These are phyloP conservation scores for Tolypocladium tundrense DNA, from an alignment of 2,329 filamentous ascomycete genomes.

Conservation along the genomic window DNA sequence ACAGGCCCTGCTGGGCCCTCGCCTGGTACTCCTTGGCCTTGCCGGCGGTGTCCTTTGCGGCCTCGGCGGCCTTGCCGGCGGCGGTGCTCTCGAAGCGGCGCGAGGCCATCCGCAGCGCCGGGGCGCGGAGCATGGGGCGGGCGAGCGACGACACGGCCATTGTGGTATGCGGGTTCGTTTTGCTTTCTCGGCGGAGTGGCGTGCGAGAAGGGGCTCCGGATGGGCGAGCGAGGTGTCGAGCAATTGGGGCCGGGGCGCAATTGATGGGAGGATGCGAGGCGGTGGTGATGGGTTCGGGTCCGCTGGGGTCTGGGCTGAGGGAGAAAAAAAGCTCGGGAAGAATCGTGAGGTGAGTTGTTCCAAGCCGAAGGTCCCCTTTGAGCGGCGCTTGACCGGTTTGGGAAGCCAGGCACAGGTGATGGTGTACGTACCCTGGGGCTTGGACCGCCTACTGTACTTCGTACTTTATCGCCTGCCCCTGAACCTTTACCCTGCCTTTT, in stretches of 20 bases:
- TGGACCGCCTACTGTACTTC: not conserved
- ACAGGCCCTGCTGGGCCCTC: constrained; percentile 75
- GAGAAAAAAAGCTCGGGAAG: constrained; percentile 40
- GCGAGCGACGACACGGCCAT: constrained; percentile 26
- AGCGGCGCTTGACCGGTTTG: constrained; percentile 19
- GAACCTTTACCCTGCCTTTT: not conserved
- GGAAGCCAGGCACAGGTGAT: constrained; percentile 6
- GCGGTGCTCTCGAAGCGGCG: constrained; percentile 53
- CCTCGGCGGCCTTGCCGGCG: constrained; percentile 26
- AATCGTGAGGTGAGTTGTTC: constrained; percentile 24
- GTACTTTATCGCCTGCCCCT: not conserved
- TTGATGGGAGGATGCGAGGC: constrained; percentile 20
- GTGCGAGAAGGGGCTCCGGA: not conserved
- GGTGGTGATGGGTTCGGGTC: constrained; percentile 10
- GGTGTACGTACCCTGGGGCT: not conserved
- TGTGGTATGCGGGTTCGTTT: constrained; percentile 2
- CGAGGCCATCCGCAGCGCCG: constrained; percentile 34
- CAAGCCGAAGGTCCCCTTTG: not conserved
- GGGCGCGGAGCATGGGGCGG: constrained; percentile 35
- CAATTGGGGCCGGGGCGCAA: constrained; percentile 16
- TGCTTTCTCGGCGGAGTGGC: constrained; percentile 3
- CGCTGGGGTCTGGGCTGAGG: constrained; percentile 17
- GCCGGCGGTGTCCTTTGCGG: constrained; percentile 25
- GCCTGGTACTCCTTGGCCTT: constrained; percentile 36
- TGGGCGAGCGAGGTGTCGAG: not conserved